phyloP scores from a whole-genome alignment of 176 grass and related monocot genomes.

The Elaeis guineensis region DNA sequence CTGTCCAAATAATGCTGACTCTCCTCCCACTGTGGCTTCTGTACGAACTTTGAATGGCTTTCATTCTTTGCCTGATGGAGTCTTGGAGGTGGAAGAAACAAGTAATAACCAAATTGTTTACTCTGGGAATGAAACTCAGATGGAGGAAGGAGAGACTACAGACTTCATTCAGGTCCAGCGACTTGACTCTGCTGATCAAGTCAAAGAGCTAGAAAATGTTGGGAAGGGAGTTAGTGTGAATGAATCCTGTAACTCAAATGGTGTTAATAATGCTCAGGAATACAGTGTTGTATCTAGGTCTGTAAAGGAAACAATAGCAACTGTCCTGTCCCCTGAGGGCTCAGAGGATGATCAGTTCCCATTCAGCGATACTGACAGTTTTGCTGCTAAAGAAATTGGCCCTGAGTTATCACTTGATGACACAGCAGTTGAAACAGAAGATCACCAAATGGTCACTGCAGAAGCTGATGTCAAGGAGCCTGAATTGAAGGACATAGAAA shows the following conservation, averaged over 20 bases:
- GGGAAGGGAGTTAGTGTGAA: constrained; percentile 13
- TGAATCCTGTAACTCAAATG: constrained; percentile 7
- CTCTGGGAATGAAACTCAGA: constrained; percentile 25
- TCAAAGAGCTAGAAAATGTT: constrained; percentile 9
- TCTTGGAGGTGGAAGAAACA: constrained; percentile 24
- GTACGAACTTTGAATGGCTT: constrained; percentile 17
- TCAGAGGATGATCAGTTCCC: constrained; percentile 72
- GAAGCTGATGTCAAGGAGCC: constrained; percentile 33
- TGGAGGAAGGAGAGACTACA: not conserved
- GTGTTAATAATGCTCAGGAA: constrained; percentile 13
- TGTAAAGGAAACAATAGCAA: constrained; percentile 22
- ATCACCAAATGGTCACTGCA: constrained; percentile 14
- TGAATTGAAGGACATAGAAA: constrained; percentile 7
- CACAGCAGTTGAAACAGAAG: constrained; percentile 17
- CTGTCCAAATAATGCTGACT: constrained; percentile 11
- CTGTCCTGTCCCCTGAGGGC: constrained; percentile 30
- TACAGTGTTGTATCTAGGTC: constrained; percentile 7
- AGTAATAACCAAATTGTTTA: constrained; percentile 20
- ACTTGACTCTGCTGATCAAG: constrained; percentile 7
- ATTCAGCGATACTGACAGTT: constrained; percentile 58
- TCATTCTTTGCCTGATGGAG: constrained; percentile 22
- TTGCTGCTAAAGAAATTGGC: constrained; percentile 31
- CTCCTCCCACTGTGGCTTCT: constrained; percentile 18
- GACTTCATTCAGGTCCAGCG: constrained; percentile 5
- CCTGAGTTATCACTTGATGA: constrained; percentile 19